These are phyloP conservation scores for Ceratobasidium sp. DNA, from an alignment of 1,284 basidiomycete species.

Conservation along the genomic window DNA sequence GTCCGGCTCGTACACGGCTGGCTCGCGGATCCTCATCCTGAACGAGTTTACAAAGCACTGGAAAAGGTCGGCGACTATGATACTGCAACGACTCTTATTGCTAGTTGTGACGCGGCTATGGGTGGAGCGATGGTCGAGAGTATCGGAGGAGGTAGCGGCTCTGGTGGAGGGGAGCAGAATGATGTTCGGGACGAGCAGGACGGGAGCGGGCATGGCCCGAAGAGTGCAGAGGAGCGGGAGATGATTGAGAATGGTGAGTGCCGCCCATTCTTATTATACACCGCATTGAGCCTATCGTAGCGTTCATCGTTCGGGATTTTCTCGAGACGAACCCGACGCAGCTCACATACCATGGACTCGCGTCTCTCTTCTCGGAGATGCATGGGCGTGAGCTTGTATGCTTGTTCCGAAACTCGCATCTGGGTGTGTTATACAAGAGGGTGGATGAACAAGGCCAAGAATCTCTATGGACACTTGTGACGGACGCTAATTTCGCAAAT, in stretches of 20 bases:
- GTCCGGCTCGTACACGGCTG: slow-evolving; percentile 89
- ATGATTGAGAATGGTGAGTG: slow-evolving; percentile 25
- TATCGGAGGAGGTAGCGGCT: not conserved
- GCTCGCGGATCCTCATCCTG: slow-evolving; percentile 80
- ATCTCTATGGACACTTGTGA: slow-evolving; percentile 37
- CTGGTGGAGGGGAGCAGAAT: not conserved
- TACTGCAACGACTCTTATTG: slow-evolving; percentile 32
- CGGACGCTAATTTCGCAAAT: slow-evolving; percentile 39
- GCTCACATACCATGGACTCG: slow-evolving; percentile 80
- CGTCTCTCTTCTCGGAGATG: slow-evolving; percentile 52
- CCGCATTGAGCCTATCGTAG: slow-evolving; percentile 57
- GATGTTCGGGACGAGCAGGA: not conserved
- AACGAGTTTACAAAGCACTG: slow-evolving; percentile 63
- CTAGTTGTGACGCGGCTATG: slow-evolving; percentile 12
- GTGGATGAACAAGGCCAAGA: slow-evolving; percentile 42
- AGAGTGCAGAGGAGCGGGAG: slow-evolving; percentile 45
- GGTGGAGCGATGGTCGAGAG: slow-evolving; percentile 23
- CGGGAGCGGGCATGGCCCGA: not conserved
- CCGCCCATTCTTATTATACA: too few species aligned
- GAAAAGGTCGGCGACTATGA: slow-evolving; percentile 55
- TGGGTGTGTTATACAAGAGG: slow-evolving; percentile 82
- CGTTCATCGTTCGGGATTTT: slow-evolving; percentile 71
- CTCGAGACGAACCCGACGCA: slow-evolving; percentile 78
- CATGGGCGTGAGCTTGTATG: slow-evolving; percentile 68
- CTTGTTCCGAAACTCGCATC: slow-evolving; percentile 88